Evolutionary conservation across 2,329 filamentous ascomycete species (phyloP).

Genomic region (Phialocephala subalpina): DNA sequence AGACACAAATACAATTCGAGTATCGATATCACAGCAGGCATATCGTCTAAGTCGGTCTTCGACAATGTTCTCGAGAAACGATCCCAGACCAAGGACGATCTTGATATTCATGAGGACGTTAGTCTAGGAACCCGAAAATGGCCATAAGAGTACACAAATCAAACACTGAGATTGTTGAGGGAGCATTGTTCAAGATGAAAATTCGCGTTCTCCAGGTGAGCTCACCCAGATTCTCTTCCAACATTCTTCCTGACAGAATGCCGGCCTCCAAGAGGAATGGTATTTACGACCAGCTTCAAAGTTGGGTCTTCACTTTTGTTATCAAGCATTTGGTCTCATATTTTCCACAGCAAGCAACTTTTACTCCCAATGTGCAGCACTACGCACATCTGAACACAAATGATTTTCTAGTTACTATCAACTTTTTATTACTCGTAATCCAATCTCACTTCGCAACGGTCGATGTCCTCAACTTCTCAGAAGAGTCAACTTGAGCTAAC

Average conservation of each 20-base stretch:
- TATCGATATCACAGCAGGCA: too few relatives aligned
- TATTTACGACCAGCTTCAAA: too few relatives aligned
- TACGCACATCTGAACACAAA: not conserved
- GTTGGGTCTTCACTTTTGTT: not conserved
- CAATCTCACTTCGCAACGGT: not conserved
- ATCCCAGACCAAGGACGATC: too few relatives aligned
- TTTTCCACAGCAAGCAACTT: too few relatives aligned
- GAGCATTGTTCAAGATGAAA: not conserved
- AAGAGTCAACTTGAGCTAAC: not conserved
- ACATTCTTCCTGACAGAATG: not conserved
- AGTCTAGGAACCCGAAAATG: too few relatives aligned
- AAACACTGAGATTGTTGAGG: not conserved
- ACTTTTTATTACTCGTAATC: not conserved
- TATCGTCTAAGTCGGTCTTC: too few relatives aligned
- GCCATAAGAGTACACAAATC: not conserved
- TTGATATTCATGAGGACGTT: too few relatives aligned
- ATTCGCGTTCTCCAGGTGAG: not conserved
- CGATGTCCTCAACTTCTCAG: not conserved
- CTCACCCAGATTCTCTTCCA: not conserved
- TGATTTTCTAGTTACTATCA: not conserved
- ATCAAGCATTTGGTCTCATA: too few relatives aligned
- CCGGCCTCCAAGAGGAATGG: too few relatives aligned
- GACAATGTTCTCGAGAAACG: too few relatives aligned
- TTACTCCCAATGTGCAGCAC: not conserved
- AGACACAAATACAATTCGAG: too few relatives aligned